These are phyloP conservation scores for Rhododendron mucronatum DNA, from an alignment of 148 eudicot species.

Conservation along the genomic window DNA sequence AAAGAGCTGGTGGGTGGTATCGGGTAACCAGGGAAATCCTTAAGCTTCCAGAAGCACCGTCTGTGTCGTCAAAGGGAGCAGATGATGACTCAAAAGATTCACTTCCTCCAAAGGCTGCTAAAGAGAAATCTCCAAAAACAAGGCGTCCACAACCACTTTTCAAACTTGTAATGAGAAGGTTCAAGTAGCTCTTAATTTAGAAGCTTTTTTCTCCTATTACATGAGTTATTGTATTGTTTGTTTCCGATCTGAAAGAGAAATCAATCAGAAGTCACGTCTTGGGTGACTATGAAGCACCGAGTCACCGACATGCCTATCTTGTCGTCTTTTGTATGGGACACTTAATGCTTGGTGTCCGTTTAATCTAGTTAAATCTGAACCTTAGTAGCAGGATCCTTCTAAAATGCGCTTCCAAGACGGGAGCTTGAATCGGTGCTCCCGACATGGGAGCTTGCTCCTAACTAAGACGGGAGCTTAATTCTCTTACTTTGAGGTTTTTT, in stretches of 20 bases:
- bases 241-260: neutral
- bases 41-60: conserved; percentile 93
- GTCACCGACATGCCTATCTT: neutral
- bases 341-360: neutral
- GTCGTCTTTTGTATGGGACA: neutral
- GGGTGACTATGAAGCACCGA: neutral
- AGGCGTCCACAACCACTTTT: conserved; percentile 93
- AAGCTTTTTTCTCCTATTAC: neutral
- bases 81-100: conserved; percentile 55
- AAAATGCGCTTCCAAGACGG: no score
- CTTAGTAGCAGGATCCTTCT: no score
- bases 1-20: conserved; percentile 99
- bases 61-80: conserved; percentile 59
- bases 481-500: no score
- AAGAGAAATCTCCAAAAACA: conserved; percentile 77
- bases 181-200: conserved; percentile 2
- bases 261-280: neutral
- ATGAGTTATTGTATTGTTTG: neutral
- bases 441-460: no score
- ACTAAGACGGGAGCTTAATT: no score
- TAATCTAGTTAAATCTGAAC: neutral
- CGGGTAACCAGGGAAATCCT: conserved; percentile 89
- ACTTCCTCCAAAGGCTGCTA: conserved; percentile 55
- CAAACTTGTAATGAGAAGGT: conserved; percentile 99
- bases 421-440: no score